A percentile compares a stretch with the other conserved stretches of the same genome.
Evolutionary conservation across 176 grass and related monocot genomes (phyloP).

Genomic region (Echinochloa phyllopogon): DNA sequence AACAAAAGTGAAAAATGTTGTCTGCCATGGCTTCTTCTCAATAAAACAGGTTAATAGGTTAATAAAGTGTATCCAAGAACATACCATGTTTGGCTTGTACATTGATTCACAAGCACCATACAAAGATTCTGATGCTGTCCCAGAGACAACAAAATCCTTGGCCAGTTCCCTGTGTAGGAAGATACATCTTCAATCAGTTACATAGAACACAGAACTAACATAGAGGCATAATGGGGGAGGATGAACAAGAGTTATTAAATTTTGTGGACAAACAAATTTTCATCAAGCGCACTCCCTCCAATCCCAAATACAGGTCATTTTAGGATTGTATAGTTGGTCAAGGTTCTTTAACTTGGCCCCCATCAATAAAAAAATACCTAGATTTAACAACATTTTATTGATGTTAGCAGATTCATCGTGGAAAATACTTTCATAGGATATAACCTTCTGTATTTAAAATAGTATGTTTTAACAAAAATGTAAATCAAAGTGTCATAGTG

Average conservation of each 20-base stretch:
- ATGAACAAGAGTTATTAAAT: not conserved
- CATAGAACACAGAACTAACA: not conserved
- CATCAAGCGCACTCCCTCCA: not conserved
- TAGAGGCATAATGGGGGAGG: not conserved
- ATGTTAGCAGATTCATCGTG: not conserved
- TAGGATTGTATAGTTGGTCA: not conserved
- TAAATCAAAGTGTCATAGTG: not conserved
- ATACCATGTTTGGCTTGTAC: slow-evolving; percentile 99
- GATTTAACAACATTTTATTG: not conserved
- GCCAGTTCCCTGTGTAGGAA: slow-evolving; percentile 81
- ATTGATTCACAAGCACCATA: slow-evolving; percentile 99
- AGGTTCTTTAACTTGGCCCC: not conserved
- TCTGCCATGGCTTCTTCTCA: not conserved
- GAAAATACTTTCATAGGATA: not conserved
- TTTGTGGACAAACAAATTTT: not conserved
- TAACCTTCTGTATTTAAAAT: not conserved
- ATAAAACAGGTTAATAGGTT: not conserved
- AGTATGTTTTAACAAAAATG: not conserved
- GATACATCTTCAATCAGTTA: slow-evolving; percentile 35
- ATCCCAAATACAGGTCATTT: not conserved
- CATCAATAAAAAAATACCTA: not conserved
- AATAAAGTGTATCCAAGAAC: not conserved
- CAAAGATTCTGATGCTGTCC: slow-evolving; percentile 87
- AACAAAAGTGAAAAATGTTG: not conserved
- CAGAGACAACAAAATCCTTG: slow-evolving; percentile 99